These are phyloP conservation scores for Claviceps sp. DNA, from an alignment of 2,329 filamentous ascomycete species.

Conservation along the genomic window DNA sequence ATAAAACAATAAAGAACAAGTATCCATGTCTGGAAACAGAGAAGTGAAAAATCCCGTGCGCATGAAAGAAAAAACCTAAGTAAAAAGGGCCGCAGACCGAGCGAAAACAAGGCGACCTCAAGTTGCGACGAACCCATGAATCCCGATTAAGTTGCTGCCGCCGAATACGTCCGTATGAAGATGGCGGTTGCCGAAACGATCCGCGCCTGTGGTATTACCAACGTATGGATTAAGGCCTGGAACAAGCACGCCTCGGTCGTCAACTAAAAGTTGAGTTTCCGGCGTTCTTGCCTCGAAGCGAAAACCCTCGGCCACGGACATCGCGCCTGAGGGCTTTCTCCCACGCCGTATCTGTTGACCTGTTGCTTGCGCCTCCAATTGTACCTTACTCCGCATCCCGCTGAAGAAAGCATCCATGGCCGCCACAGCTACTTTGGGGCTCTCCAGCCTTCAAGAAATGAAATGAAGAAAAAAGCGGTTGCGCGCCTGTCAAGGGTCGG, in stretches of 20 bases:
- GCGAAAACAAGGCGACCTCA: background rate
- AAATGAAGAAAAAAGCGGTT: background rate
- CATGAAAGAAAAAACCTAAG: background rate
- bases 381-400: background rate
- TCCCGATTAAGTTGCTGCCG: background rate
- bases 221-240: background rate
- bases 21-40: background rate
- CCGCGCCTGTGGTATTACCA: background rate
- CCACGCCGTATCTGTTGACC: background rate
- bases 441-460: background rate
- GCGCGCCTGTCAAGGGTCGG: slow-evolving; percentile 2
- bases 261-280: background rate
- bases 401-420: background rate
- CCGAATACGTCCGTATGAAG: background rate
- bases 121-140: background rate
- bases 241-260: background rate
- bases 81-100: background rate
- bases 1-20: background rate
- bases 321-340: background rate
- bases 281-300: background rate
- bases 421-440: background rate
- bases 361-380: background rate
- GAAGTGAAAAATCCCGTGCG: background rate
- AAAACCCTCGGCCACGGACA: background rate
- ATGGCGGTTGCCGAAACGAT: background rate